Percentiles rank a stretch among this genome's conserved stretches.
These are phyloP conservation scores for Rubroboletus satanas DNA, from an alignment of 768 basidiomycete genomes.

Conservation along the genomic window DNA sequence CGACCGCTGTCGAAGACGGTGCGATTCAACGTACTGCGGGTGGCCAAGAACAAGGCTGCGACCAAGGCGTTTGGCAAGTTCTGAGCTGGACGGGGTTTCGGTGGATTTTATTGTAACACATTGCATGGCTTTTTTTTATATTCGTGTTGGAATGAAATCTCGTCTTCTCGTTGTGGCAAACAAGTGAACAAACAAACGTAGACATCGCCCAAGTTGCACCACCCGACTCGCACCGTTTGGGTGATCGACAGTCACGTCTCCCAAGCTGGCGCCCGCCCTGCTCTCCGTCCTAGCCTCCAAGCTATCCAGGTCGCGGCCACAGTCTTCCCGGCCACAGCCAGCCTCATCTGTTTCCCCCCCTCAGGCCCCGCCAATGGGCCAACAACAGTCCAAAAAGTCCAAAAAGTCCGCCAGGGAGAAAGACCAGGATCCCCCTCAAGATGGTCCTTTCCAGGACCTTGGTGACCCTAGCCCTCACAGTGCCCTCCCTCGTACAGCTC, in stretches of 20 bases:
- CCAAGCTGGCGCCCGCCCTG: conserved; percentile 79
- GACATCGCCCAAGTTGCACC: conserved; percentile 15
- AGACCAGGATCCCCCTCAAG: conserved; percentile 50
- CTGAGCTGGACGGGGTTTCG: conserved; percentile 35
- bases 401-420: conserved; percentile 71
- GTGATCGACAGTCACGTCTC: conserved; percentile 29
- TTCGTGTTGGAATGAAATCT: conserved; percentile 19
- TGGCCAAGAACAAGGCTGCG: conserved; percentile 88
- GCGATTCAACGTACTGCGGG: conserved; percentile 98
- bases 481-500: conserved; percentile 45
- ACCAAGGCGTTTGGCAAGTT: conserved; percentile 95
- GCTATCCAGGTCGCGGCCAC: conserved; percentile 64
- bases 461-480: conserved; percentile 36
- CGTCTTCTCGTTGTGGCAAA: conserved; percentile 13
- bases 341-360: conserved; percentile 38
- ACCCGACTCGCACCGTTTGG: conserved; percentile 25
- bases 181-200: conserved; percentile 35
- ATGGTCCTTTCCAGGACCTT: conserved; percentile 40
- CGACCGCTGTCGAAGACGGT: conserved; percentile 98
- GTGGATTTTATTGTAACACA: conserved; percentile 13
- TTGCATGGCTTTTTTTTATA: conserved; percentile 19
- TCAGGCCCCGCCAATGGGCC: conserved; percentile 63
- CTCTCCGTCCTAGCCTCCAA: conserved; percentile 72
- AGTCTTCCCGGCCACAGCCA: conserved; percentile 70
- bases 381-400: conserved; percentile 79